Evolutionary conservation across 176 grass and related monocot species (phyloP), one percentile per base, ranked within the genome.

Genomic region (Tillandsia fasciculata): DNA sequence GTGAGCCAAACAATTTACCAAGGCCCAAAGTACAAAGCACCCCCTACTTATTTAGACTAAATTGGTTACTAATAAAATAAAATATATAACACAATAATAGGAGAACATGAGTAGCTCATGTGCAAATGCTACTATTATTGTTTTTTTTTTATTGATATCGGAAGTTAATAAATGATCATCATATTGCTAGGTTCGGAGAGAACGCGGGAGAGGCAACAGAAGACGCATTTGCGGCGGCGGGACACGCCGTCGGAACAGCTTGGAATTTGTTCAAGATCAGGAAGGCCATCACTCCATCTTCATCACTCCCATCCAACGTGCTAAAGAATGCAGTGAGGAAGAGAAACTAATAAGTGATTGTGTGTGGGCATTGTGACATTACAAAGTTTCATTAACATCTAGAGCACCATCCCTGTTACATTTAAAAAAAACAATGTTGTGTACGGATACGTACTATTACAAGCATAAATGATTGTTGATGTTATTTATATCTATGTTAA

Each of bases 261-360:
- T 97, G 89, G 89, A 97, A 97, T 84, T 14, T 92, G 23, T 97
- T 92, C 83, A 92, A 90, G 79, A 86, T 97, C 58, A 73, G 89
- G 50, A 92, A 97, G 86, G 89, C 89, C 53, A 70, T 92, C 64
- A 85, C 61, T 0, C 94, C 94, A 2, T 90, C 86, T 58, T 73
- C 74, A 3, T 92, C 89, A 2, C 49, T 80, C 26, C 81, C 90
- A 0, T 86, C 86, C 2, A 68, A 67, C 18, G 72, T 92, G 69
- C 50, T 92, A 23, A 96, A 82, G 72, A 88, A 53, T 67, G 88
- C 88, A 9, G 81, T 96, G 27, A 88, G 64, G 78, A 96, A 84
- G 48, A 86, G 83, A 51, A 87, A 64, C 33, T 84, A 51, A 87
- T 84, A 51, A 87, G n/a, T 42, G 33, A 42, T 7, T 7, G 33